phyloP scores from a whole-genome alignment of 2,329 filamentous ascomycete species.

The Diplodia sapinea region DNA sequence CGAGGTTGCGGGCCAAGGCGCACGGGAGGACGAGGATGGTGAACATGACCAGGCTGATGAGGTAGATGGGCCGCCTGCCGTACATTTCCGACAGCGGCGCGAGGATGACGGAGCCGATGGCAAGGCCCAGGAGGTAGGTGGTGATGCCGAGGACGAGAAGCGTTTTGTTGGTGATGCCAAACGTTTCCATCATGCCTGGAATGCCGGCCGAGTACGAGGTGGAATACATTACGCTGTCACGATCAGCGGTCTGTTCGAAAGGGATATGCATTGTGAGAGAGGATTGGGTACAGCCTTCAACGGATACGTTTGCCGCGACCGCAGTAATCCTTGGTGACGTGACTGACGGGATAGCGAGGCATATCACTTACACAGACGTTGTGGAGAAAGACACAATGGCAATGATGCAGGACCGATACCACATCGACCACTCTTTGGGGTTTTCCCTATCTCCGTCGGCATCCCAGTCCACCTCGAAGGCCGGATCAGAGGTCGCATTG shows the following conservation, averaged over 20 bases:
- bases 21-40: conserved; percentile 60
- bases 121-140: conserved; percentile 59
- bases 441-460: conserved; percentile 65
- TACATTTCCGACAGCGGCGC: conserved; percentile 62
- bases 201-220: conserved; percentile 79
- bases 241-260: background rate
- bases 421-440: conserved; percentile 71
- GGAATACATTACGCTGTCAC: conserved; percentile 68
- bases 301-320: too few species aligned
- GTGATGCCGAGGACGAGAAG: conserved; percentile 56
- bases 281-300: background rate
- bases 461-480: conserved; percentile 77
- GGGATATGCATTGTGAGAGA: background rate
- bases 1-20: conserved; percentile 52
- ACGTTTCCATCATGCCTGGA: conserved; percentile 69
- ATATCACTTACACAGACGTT: conserved; percentile 52
- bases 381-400: conserved; percentile 64
- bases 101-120: conserved; percentile 59
- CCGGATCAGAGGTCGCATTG: conserved; percentile 54
- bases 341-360: conserved; percentile 34
- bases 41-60: conserved; percentile 58
- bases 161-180: conserved; percentile 53
- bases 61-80: conserved; percentile 59
- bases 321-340: conserved; percentile 17
- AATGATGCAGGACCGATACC: conserved; percentile 62